Percentiles rank a stretch among this genome's conserved stretches.
phyloP scores from a whole-genome alignment of 2,329 filamentous ascomycete species.

The Thielaviopsis populi region DNA sequence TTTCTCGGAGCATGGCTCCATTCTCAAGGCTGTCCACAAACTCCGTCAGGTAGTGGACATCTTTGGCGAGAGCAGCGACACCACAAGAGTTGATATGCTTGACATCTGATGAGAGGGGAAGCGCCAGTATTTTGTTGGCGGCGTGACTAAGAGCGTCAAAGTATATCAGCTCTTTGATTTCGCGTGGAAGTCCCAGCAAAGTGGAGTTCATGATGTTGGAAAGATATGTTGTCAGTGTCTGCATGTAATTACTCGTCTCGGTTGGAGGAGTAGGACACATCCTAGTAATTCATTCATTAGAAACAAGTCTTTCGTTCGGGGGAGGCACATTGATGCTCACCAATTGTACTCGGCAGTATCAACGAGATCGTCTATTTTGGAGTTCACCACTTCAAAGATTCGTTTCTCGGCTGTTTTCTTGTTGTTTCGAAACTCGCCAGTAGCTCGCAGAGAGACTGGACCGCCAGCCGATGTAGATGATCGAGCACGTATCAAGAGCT shows the following conservation, averaged over 20 bases:
- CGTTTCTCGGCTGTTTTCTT: slow-evolving; percentile 95
- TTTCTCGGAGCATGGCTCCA: slow-evolving; percentile 68
- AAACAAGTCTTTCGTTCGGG: background rate
- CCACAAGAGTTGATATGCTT: slow-evolving; percentile 78
- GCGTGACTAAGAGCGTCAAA: slow-evolving; percentile 91
- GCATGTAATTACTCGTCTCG: slow-evolving; percentile 86
- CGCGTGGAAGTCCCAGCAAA: slow-evolving; percentile 76
- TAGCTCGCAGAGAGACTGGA: slow-evolving; percentile 65
- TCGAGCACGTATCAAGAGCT: slow-evolving; percentile 68
- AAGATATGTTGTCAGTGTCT: slow-evolving; percentile 81
- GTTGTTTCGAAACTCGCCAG: slow-evolving; percentile 70
- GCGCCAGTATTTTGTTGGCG: slow-evolving; percentile 63
- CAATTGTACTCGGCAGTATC: slow-evolving; percentile 97
- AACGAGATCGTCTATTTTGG: slow-evolving; percentile 93
- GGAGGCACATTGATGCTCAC: slow-evolving; percentile 27
- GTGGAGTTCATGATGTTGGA: slow-evolving; percentile 96
- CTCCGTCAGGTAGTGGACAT: slow-evolving; percentile 67
- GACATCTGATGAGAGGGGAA: slow-evolving; percentile 65
- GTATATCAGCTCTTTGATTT: slow-evolving; percentile 96
- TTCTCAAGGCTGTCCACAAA: slow-evolving; percentile 84
- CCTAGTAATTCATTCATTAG: slow-evolving; percentile 25
- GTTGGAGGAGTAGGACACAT: slow-evolving; percentile 41
- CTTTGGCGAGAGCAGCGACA: slow-evolving; percentile 62
- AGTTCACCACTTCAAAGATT: slow-evolving; percentile 96
- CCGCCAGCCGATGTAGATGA: slow-evolving; percentile 70